Conservation (phyloP, 345 rosid genomes). For the Garcia nutans region DNA sequence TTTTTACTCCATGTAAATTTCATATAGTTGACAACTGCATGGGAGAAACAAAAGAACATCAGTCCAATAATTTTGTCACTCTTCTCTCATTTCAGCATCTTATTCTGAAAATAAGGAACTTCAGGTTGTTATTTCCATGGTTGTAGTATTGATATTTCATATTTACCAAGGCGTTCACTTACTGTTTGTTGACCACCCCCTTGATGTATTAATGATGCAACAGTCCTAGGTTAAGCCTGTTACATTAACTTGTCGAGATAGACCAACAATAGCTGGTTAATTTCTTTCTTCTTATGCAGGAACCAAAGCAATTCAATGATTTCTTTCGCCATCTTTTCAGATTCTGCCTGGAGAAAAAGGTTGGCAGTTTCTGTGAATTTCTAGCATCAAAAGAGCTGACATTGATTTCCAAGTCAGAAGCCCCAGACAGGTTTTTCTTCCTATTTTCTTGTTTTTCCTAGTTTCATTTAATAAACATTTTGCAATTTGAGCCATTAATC, state of each 20-base stretch:
- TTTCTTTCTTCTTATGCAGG: slow-evolving; percentile 44
- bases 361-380: slow-evolving; percentile 40
- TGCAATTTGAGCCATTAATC: slow-evolving; percentile 8
- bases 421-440: slow-evolving; percentile 66
- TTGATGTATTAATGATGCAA: no score
- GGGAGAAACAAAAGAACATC: background rate
- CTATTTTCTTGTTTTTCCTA: background rate
- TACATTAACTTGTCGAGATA: background rate
- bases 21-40: background rate
- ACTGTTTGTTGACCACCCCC: background rate
- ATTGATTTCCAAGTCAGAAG: slow-evolving; percentile 76
- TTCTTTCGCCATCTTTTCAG: slow-evolving; percentile 41
- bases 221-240: background rate
- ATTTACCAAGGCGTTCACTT: background rate
- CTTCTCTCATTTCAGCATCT: background rate
- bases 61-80: background rate
- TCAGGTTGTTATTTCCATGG: background rate
- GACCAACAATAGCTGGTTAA: slow-evolving; percentile 1
- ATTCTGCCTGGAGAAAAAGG: slow-evolving; percentile 41
- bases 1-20: background rate
- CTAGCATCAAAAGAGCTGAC: slow-evolving; percentile 50
- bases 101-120: background rate
- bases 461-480: background rate
- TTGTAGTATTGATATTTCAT: background rate
- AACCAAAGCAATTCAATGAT: slow-evolving; percentile 77